phyloP scores from a whole-genome alignment of 352 stramenopile species.

The Globisporangium irregulare region DNA sequence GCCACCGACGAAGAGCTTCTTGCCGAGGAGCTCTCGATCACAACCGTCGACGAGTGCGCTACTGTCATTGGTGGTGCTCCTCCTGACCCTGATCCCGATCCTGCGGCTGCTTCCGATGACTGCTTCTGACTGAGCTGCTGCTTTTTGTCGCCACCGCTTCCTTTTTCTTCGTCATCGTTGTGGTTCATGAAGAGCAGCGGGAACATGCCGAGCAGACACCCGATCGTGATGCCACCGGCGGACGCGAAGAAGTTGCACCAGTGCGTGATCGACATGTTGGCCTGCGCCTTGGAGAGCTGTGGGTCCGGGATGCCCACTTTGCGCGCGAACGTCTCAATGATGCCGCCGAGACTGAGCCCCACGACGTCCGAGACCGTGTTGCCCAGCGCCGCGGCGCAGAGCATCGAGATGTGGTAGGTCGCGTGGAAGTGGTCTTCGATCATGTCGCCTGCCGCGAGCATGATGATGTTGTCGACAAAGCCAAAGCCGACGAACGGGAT shows the following conservation, averaged over 20 bases:
- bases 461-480: conserved; percentile 86
- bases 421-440: conserved; percentile 94
- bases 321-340: conserved; percentile 84
- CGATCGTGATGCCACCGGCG: conserved; percentile 79
- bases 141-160: conserved; percentile 35
- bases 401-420: conserved; percentile 93
- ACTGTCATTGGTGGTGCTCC: neutral
- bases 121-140: conserved; percentile 10
- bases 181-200: conserved; percentile 87
- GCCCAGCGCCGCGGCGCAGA: conserved; percentile 92
- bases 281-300: conserved; percentile 71
- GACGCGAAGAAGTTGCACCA: conserved; percentile 78
- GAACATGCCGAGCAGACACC: conserved; percentile 90
- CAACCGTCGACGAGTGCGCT: neutral
- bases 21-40: neutral
- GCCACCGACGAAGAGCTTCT: neutral
- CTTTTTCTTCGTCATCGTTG: conserved; percentile 48
- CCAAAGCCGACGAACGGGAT: conserved; percentile 86
- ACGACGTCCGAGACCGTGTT: conserved; percentile 95
- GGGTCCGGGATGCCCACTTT: conserved; percentile 66
- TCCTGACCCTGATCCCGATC: neutral
- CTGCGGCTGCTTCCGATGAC: conserved; percentile 6
- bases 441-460: conserved; percentile 89
- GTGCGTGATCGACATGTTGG: conserved; percentile 69
- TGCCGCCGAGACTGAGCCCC: conserved; percentile 90